Base-by-base conservation (phyloP, 2,329 filamentous ascomycete genomes). In the Diaporthe sp. region DNA sequence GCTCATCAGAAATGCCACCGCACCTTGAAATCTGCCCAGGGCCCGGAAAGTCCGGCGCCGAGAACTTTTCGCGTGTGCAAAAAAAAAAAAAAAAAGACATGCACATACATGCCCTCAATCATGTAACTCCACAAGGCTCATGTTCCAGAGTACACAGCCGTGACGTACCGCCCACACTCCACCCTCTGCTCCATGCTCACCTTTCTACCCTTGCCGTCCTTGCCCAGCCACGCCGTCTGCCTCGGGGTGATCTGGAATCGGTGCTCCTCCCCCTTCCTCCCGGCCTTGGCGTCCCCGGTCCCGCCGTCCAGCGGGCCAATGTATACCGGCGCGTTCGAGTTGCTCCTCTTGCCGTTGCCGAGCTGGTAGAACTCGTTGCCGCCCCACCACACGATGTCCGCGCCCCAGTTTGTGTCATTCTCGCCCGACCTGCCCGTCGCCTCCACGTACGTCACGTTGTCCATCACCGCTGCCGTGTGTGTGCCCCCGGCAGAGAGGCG, bases 311-410 rank as follows among this genome's bases (percentile, higher is more conserved):
- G 83, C 19, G 94, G 93, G 42, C 91, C 90, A 70, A 98, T 95
- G 81, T 98, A 96, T 2, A 88, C 88, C 1, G 97, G 97, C 17
- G 89, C 88, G 70, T 91, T 90, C 13, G 94, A 81, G 80, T 98
- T 98, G 79, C 91, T 97, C 76, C 96, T 87, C 86, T 94, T 97
- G 37, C 97, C 96, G 0, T 94, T 98, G 17, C 97, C 97, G 35
- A 99, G 90, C 84, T 99, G 97, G 83, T 94, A 98, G 81, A 93
- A 91, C 85, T 98, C 96, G 80, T 98, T 99, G 70, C 95, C 95
- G 76, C 97, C 97, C 94, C 96, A 99, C 87, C 94, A 97, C 1
- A 98, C 82, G 39, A 96, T 92, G 81, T 98, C 97, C 6, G 93
- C 92, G 65, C 97, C 97, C 91, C 92, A 98, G 81, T 97, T 96